Conservation (phyloP, 2,329 filamentous ascomycete genomes). For the Alternaria triticimaculans region DNA sequence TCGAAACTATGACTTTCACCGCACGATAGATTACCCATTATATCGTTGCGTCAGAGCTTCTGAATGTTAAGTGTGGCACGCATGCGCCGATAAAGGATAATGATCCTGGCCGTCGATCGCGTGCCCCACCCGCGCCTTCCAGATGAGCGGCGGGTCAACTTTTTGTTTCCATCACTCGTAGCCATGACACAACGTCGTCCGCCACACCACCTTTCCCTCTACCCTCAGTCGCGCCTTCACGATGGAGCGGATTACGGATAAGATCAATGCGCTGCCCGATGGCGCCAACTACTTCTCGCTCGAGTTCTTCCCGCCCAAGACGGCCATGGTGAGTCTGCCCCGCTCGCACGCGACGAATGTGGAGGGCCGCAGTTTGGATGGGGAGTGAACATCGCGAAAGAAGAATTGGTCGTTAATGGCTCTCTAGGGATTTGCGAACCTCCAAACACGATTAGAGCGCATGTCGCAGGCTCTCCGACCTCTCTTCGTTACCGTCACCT, state of each 20-base stretch:
- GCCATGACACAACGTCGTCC: constrained; percentile 38
- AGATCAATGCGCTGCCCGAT: constrained; percentile 86
- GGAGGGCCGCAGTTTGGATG: neutral
- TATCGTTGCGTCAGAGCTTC: neutral
- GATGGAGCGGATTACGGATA: constrained; percentile 81
- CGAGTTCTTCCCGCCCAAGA: constrained; percentile 99
- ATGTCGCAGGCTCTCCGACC: constrained; percentile 92
- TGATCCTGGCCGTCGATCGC: constrained; percentile 26
- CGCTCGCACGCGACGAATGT: constrained; percentile 14
- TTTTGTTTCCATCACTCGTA: constrained; percentile 29
- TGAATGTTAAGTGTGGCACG: neutral
- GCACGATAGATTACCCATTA: no score
- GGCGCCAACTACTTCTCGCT: constrained; percentile 90
- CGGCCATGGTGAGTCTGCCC: constrained; percentile 70
- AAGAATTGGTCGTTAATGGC: constrained; percentile 14
- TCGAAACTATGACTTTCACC: no score
- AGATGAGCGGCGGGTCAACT: constrained; percentile 23
- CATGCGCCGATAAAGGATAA: constrained; percentile 3
- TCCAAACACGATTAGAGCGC: constrained; percentile 89
- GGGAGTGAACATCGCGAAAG: neutral
- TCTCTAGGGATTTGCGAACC: constrained; percentile 80
- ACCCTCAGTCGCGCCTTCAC: neutral
- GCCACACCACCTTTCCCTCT: constrained; percentile 11
- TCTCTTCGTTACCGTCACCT: constrained; percentile 95
- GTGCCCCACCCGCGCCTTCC: constrained; percentile 33